Base-by-base conservation (phyloP, 2,329 filamentous ascomycete species). In the Pseudogymnoascus sp. region DNA sequence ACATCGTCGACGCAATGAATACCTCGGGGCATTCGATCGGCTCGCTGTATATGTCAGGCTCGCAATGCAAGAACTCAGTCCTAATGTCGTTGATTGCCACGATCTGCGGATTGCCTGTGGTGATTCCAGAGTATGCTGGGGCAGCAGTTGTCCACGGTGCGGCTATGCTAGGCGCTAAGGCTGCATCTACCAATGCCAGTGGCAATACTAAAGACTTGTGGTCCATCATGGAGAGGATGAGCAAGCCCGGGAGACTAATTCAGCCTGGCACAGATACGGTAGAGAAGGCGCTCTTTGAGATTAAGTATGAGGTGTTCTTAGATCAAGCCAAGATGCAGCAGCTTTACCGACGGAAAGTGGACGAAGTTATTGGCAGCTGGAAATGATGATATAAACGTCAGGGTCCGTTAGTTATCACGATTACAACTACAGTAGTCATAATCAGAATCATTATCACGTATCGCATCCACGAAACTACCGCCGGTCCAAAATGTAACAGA, bases 141-240 rank as follows among this genome's bases (percentile, higher is more conserved):
- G 93, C 93, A 1, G 94, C 94, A 5, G 94, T 99, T 5, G 93
- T 96, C 25, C 92, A 97, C 73, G 94, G 94, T 10, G 94, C 94
- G 6, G 94, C 94, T 63, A 99, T 99, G 93, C 82, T 99, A 23
- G 94, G 94, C 40, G 94, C 92, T 64, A 97, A 97, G 77, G 94
- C 94, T n/a, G 94, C 93, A 5, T 94, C 89, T 70, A 88, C 89
- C 33, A 87, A 89, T 71, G 81, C 82, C 40, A 82, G 89, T 8
- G 90, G 91, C 50, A 87, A 88, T 70, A 92, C 90, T 0, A 92
- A 97, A 78, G 84, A 89, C 42, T 79, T 99, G 66, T 99, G 94
- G 94, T 84, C 86, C 69, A 97, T 99, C 73, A 99, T 99, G 94
- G 91, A 96, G 75, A 85, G 92, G 63, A 94, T 97, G 88, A 96